These are phyloP conservation scores for Saccharomyces hybrid DNA, from an alignment of 1,139 yeast species.

Conservation along the genomic window DNA sequence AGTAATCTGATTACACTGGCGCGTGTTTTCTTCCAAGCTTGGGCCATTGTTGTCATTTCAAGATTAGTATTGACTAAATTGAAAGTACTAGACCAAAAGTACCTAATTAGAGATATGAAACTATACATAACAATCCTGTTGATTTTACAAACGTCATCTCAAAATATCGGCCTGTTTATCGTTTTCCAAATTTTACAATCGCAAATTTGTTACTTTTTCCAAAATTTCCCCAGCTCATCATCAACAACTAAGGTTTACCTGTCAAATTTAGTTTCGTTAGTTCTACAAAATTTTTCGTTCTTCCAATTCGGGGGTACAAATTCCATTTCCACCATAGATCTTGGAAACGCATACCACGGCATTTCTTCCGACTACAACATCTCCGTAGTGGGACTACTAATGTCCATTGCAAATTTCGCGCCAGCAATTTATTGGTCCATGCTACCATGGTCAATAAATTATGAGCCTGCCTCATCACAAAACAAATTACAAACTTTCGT, in stretches of 20 bases:
- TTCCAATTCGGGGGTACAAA: conserved; percentile 89
- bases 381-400: conserved; percentile 64
- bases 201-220: conserved; percentile 1
- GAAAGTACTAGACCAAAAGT: conserved; percentile 2
- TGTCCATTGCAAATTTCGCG: conserved; percentile 75
- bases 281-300: conserved; percentile 67
- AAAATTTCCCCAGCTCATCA: background rate
- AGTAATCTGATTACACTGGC: background rate
- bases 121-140: conserved; percentile 48
- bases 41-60: conserved; percentile 10
- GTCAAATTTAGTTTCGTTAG: conserved; percentile 21
- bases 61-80: background rate
- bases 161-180: conserved; percentile 64
- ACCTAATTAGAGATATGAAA: conserved; percentile 30
- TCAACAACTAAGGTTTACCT: conserved; percentile 2
- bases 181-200: conserved; percentile 39
- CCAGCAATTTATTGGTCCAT: conserved; percentile 81
- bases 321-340: conserved; percentile 82
- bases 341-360: conserved; percentile 90
- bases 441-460: conserved; percentile 39
- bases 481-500: conserved; percentile 26
- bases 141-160: conserved; percentile 60
- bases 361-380: conserved; percentile 57
- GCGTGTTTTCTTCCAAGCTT: conserved; percentile 2
- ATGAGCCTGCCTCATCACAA: conserved; percentile 31